Percentiles rank a stretch among this genome's conserved stretches.
Conservation (phyloP, 345 rosid species). For the Populus simonii region DNA sequence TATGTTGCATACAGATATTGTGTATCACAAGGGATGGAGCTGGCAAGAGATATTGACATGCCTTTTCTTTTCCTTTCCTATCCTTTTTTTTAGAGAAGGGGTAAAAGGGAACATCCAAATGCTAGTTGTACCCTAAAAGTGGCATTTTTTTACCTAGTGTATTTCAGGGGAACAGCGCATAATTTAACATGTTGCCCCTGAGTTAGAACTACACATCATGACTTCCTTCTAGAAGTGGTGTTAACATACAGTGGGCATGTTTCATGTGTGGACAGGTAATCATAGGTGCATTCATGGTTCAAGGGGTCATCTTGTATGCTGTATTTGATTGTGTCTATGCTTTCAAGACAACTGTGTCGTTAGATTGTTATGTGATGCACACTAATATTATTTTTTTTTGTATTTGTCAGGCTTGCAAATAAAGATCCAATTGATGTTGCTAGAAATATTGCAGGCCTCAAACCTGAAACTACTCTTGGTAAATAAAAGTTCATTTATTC, state of each 20-base stretch:
- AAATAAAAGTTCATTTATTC: slow-evolving; percentile 2
- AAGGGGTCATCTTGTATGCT: neutral
- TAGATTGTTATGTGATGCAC: slow-evolving; percentile 4
- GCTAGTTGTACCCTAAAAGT: neutral
- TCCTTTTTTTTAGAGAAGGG: neutral
- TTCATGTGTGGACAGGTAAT: neutral
- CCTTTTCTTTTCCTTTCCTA: neutral
- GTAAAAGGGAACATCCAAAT: neutral
- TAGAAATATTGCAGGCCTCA: slow-evolving; percentile 65
- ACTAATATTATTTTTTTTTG: slow-evolving; percentile 16
- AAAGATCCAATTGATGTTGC: slow-evolving; percentile 96
- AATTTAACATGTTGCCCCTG: neutral
- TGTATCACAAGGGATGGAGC: neutral
- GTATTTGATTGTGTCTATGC: neutral
- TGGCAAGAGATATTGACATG: neutral
- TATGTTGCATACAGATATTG: neutral
- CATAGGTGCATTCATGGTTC: neutral
- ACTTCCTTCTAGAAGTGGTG: neutral
- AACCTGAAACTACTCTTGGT: slow-evolving; percentile 94
- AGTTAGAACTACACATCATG: neutral
- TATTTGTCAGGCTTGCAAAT: slow-evolving; percentile 83
- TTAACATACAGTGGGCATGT: neutral
- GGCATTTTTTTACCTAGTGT: no score
- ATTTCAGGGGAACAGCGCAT: neutral
- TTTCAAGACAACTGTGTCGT: neutral